phyloP scores from a whole-genome alignment of 2,329 filamentous ascomycete genomes.

The Mycocentrospora acerina region DNA sequence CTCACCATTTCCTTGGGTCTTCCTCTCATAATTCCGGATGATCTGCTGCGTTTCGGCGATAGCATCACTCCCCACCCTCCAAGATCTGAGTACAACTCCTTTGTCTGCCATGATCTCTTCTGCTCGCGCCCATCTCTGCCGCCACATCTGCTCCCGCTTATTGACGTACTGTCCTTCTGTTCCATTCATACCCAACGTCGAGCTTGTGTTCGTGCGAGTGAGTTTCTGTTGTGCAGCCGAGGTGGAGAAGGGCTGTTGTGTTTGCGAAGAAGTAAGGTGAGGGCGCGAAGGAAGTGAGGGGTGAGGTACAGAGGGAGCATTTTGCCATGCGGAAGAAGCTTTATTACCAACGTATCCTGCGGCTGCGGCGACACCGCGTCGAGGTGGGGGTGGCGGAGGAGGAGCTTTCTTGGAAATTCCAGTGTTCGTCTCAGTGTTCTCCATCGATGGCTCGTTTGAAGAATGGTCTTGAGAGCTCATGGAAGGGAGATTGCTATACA shows the following conservation, averaged over 20 bases:
- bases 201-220: slow-evolving; percentile 27
- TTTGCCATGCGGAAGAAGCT: slow-evolving; percentile 37
- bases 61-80: slow-evolving; percentile 72
- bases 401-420: slow-evolving; percentile 17
- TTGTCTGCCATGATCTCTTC: slow-evolving; percentile 63
- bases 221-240: slow-evolving; percentile 19
- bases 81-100: slow-evolving; percentile 70
- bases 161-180: slow-evolving; percentile 46
- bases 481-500: slow-evolving; percentile 44
- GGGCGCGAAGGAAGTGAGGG: too few species aligned
- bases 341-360: slow-evolving; percentile 44
- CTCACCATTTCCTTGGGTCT: slow-evolving; percentile 6
- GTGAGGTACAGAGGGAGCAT: slow-evolving; percentile 33
- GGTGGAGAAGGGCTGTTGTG: slow-evolving; percentile 32
- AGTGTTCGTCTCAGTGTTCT: slow-evolving; percentile 10
- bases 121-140: slow-evolving; percentile 65
- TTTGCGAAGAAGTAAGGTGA: slow-evolving; percentile 16
- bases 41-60: slow-evolving; percentile 65
- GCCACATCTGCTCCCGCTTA: slow-evolving; percentile 74
- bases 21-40: slow-evolving; percentile 47
- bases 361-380: slow-evolving; percentile 40
- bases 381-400: slow-evolving; percentile 39
- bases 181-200: slow-evolving; percentile 24
- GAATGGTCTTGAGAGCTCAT: slow-evolving; percentile 26
- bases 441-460: slow-evolving; percentile 9